Percentiles rank a stretch among this genome's conserved stretches.
These are phyloP conservation scores for Beauveria asiatica DNA, from an alignment of 2,329 filamentous ascomycete genomes.

Conservation along the genomic window DNA sequence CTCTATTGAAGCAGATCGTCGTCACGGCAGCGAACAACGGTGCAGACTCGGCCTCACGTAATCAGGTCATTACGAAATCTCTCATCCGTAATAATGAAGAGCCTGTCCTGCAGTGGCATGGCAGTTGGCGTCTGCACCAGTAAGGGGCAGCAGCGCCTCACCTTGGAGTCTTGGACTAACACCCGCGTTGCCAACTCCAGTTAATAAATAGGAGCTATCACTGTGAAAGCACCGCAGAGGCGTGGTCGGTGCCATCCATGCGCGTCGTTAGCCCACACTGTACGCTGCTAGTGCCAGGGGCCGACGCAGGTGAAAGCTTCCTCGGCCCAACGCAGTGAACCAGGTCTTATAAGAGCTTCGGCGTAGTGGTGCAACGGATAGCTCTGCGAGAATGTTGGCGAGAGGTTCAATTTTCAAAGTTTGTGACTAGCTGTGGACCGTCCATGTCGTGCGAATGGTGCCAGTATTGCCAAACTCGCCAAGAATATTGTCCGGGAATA, in stretches of 20 bases:
- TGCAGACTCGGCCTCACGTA: not conserved
- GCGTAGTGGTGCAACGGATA: not conserved
- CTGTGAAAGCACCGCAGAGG: not conserved
- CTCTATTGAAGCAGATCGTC: not conserved
- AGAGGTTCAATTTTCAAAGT: not conserved
- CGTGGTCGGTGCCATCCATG: conserved; percentile 14
- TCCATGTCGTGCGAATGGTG: not conserved
- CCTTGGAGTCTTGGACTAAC: not conserved
- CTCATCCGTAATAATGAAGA: not conserved
- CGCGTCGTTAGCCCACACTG: conserved; percentile 3
- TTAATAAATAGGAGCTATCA: not conserved
- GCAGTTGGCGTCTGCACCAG: not conserved
- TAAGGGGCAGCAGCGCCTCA: conserved; percentile 10
- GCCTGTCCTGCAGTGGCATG: not conserved
- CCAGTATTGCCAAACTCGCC: not conserved
- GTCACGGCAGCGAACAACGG: not conserved
- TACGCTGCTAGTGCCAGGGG: conserved; percentile 8
- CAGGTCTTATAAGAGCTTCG: not conserved
- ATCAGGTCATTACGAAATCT: not conserved
- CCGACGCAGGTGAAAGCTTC: conserved; percentile 1
- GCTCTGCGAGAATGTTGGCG: not conserved
- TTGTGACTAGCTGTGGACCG: not conserved
- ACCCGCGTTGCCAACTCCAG: not conserved
- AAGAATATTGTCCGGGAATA: not conserved
- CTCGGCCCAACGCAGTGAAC: not conserved